Base-by-base conservation (phyloP, 2,329 filamentous ascomycete genomes). In the Colletotrichum destructivum region DNA sequence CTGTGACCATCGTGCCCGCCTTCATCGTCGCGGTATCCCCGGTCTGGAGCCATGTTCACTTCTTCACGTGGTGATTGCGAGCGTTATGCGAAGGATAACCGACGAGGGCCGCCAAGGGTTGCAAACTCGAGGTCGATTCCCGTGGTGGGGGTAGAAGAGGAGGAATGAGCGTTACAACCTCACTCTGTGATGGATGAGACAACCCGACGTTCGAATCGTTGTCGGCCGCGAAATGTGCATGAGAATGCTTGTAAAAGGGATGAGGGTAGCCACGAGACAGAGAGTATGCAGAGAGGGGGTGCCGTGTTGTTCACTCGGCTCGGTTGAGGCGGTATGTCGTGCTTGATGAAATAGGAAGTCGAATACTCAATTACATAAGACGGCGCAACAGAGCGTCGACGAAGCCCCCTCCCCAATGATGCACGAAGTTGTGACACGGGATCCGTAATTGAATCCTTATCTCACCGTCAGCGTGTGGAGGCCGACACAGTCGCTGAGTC, bases 21-120 rank as follows among this genome's bases (percentile, higher is more conserved):
- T 35, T n/a, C 40, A 23, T 46, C 31, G 16, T 55, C 49, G 26
- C 31, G 51, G n/a, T 40, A 31, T 51, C 64, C 64, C 51, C 56
- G 56, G 57, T 71, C 57, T 38, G 68, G 68, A 62, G 68, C 64
- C 68, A 71, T 71, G 44, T 51, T 40, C 13, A 18, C 31, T 21
- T 21, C 26, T n/a, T 47, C 4, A 26, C 8, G 26, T n/a, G 55
- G 42, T 35, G 11, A 13, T 46, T n/a, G 31, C 21, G 15, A 21
- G 55, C 21, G 21, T 18, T 26, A 54, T 16, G 15, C 38, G 46
- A 18, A 16, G 26, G 18, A 38, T 23, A 2, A 42, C 16, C 15
- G 55, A 59, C 31, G 12, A 49, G 21, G 44, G 16, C 23, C 26
- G 49, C 9, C 15, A 38, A 57, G n/a, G 9, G 13, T 57, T 15